phyloP scores from a whole-genome alignment of 2,329 filamentous ascomycete species.

The Cladosporium oxysporum region DNA sequence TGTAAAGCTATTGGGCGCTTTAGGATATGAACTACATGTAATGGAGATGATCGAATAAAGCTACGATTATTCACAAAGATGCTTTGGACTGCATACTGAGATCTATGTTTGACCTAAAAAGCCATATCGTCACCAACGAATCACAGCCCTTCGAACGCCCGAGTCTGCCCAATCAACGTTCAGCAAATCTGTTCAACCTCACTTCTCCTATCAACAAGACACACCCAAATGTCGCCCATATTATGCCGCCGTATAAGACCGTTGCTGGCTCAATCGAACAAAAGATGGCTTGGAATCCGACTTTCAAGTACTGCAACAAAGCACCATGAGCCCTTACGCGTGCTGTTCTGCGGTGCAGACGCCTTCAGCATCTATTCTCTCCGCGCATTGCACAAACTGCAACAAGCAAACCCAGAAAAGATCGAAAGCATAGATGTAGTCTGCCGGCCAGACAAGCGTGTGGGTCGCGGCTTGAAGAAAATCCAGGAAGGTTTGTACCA shows the following conservation, averaged over 20 bases:
- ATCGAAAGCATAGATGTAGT: slow-evolving; percentile 84
- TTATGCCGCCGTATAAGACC: neutral
- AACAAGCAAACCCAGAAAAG: slow-evolving; percentile 46
- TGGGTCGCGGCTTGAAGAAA: slow-evolving; percentile 71
- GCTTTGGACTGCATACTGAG: neutral
- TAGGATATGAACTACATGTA: neutral
- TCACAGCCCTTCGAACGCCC: neutral
- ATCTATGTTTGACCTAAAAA: neutral
- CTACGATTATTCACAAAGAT: neutral
- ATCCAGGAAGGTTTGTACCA: slow-evolving; percentile 61
- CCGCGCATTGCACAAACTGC: slow-evolving; percentile 60
- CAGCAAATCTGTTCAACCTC: slow-evolving; percentile 11
- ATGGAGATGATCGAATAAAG: neutral
- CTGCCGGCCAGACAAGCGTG: slow-evolving; percentile 74
- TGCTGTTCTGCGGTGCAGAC: slow-evolving; percentile 95
- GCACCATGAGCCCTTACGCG: slow-evolving; percentile 62
- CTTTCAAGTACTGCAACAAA: slow-evolving; percentile 7
- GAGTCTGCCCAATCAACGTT: slow-evolving; percentile 11
- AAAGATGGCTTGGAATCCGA: neutral
- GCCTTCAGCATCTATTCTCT: slow-evolving; percentile 82
- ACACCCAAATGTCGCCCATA: neutral
- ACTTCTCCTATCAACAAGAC: neutral
- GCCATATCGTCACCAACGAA: neutral
- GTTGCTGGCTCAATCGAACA: neutral
- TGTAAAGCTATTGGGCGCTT: neutral